Evolutionary conservation across 2,329 filamentous ascomycete genomes (phyloP).

Genomic region (Talaromyces atroroseus): DNA sequence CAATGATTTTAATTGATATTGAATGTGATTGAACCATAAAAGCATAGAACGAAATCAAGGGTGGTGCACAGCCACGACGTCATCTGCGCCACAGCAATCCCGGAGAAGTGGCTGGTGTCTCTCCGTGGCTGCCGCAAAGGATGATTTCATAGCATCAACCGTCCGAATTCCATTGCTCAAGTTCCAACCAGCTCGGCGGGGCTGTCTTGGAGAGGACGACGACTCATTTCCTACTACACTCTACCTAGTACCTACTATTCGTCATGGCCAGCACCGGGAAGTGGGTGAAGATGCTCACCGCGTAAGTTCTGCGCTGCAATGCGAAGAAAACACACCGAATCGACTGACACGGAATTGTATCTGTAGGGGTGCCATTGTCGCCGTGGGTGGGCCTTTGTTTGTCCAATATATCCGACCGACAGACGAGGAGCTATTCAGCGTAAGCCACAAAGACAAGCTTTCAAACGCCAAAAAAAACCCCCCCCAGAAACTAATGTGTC

Average conservation of each 20-base stretch:
- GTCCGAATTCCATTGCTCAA: too few species aligned
- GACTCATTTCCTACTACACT: too few species aligned
- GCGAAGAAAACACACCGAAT: constrained; percentile 1
- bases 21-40: too few species aligned
- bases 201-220: neutral
- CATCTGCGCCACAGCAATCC: neutral
- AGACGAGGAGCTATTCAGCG: constrained; percentile 83
- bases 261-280: constrained; percentile 42
- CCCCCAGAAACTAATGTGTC: neutral
- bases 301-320: constrained; percentile 47
- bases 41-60: too few species aligned
- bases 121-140: neutral
- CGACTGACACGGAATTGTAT: neutral
- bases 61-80: neutral
- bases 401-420: constrained; percentile 68
- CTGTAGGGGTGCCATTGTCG: constrained; percentile 62
- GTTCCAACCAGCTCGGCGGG: neutral
- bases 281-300: constrained; percentile 63
- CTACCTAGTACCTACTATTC: constrained; percentile 10
- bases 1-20: too few species aligned
- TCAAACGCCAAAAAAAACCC: neutral
- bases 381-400: constrained; percentile 78
- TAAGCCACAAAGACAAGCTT: constrained; percentile 27
- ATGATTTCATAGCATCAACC: neutral
- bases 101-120: constrained; percentile 1